Conservation (phyloP, 1,284 basidiomycete species). For the Trichosporon asahii region DNA sequence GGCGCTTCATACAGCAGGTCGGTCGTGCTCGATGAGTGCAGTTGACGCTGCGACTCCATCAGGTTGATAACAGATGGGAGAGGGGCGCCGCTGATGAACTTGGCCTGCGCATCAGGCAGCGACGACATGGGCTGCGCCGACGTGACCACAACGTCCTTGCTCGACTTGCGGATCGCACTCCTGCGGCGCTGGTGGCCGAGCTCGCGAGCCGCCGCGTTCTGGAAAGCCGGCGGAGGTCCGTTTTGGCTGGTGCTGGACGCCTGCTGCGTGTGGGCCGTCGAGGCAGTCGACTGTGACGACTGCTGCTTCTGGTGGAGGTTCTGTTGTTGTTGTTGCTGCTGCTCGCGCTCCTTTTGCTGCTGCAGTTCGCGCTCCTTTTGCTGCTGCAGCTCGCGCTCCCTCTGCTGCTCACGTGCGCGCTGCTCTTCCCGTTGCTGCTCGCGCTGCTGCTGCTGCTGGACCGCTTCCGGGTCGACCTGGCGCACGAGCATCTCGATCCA, state of each 20-base stretch:
- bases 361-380: background rate
- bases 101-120: conserved; percentile 61
- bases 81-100: conserved; percentile 57
- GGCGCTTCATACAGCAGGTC: conserved; percentile 14
- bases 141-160: conserved; percentile 62
- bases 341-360: conserved; percentile 42
- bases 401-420: background rate
- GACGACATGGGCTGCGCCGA: conserved; percentile 62
- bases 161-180: conserved; percentile 48
- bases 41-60: conserved; percentile 39
- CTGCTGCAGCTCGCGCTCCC: background rate
- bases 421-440: conserved; percentile 35
- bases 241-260: background rate
- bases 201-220: background rate
- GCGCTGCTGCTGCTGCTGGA: conserved; percentile 44
- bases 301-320: background rate
- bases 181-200: conserved; percentile 27
- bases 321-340: background rate
- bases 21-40: conserved; percentile 14
- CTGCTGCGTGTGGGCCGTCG: background rate
- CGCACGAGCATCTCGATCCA: conserved; percentile 94
- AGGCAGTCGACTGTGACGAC: background rate
- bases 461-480: conserved; percentile 55
- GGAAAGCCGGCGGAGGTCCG: conserved; percentile 12
- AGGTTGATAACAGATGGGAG: conserved; percentile 50